A percentile compares a stretch with the other conserved stretches of the same genome.
Evolutionary conservation across 805 yeast genomes (phyloP).

Genomic region (Starmerella floricola): DNA sequence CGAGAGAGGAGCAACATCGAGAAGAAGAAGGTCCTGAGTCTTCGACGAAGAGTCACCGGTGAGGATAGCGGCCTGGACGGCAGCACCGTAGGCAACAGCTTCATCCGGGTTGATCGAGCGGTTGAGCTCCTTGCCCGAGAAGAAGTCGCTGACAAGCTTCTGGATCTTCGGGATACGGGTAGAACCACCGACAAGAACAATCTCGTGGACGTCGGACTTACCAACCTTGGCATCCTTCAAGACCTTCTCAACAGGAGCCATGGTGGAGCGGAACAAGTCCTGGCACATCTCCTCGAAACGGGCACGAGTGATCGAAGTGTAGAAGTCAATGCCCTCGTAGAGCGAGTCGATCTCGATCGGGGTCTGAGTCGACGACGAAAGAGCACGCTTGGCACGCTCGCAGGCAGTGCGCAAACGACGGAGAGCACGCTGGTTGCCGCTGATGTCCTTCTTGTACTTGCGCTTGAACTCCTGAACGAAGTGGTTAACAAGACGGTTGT

Average conservation of each 20-base stretch:
- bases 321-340: conserved; percentile 91
- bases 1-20: conserved; percentile 96
- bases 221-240: conserved; percentile 81
- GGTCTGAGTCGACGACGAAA: conserved; percentile 91
- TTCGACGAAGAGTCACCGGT: conserved; percentile 93
- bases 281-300: conserved; percentile 95
- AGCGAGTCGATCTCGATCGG: conserved; percentile 90
- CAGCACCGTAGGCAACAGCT: conserved; percentile 99
- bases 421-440: conserved; percentile 89
- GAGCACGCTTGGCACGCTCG: conserved; percentile 98
- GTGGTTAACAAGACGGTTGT: conserved; percentile 88
- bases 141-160: conserved; percentile 89
- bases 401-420: conserved; percentile 98
- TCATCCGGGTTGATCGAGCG: conserved; percentile 96
- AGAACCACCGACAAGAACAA: conserved; percentile 94
- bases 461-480: conserved; percentile 94
- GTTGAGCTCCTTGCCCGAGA: conserved; percentile 95
- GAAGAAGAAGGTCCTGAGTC: conserved; percentile 86
- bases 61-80: conserved; percentile 93
- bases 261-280: conserved; percentile 82
- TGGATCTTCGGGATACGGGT: conserved; percentile 97
- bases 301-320: conserved; percentile 92
- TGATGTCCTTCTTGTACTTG: conserved; percentile 90
- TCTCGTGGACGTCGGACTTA: conserved; percentile 81
- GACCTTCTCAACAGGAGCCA: conserved; percentile 92